Conservation (phyloP, 108 stramenopile genomes). For the Skeletonema menzelii region DNA sequence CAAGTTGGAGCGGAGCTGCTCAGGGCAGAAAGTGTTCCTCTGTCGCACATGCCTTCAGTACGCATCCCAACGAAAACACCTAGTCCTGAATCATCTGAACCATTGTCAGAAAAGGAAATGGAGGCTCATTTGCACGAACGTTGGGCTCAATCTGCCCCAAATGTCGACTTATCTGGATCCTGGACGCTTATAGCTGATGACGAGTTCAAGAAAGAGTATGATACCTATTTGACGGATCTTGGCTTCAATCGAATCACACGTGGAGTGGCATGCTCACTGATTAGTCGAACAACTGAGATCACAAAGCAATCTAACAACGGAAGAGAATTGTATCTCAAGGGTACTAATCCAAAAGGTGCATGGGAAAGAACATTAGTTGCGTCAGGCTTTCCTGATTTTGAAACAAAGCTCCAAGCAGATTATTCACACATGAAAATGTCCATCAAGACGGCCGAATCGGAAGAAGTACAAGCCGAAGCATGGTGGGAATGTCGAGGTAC, state of each 20-base stretch:
- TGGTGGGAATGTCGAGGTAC: conserved; percentile 51
- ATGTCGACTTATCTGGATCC: conserved; percentile 39
- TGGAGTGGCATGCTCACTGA: conserved; percentile 43
- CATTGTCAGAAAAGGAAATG: conserved; percentile 38
- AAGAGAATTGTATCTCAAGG: conserved; percentile 39
- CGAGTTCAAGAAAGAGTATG: conserved; percentile 39
- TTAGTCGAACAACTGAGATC: conserved; percentile 34
- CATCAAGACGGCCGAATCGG: conserved; percentile 45
- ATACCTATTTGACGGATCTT: conserved; percentile 29
- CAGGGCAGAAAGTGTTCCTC: conserved; percentile 26
- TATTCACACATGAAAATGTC: conserved; percentile 30
- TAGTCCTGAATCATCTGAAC: neutral
- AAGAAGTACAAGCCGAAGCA: conserved; percentile 42
- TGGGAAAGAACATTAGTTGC: conserved; percentile 38
- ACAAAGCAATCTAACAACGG: conserved; percentile 38
- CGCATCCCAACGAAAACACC: neutral
- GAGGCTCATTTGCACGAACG: conserved; percentile 33
- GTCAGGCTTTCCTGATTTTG: conserved; percentile 44
- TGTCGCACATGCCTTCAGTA: conserved; percentile 18
- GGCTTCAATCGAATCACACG: conserved; percentile 44
- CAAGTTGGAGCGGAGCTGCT: conserved; percentile 25
- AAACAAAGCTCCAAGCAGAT: conserved; percentile 16
- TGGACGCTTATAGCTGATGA: conserved; percentile 49
- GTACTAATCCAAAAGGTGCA: conserved; percentile 37
- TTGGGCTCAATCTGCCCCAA: conserved; percentile 25